Conservation (phyloP, 2,329 filamentous ascomycete species). For the Fulvia fulva region DNA sequence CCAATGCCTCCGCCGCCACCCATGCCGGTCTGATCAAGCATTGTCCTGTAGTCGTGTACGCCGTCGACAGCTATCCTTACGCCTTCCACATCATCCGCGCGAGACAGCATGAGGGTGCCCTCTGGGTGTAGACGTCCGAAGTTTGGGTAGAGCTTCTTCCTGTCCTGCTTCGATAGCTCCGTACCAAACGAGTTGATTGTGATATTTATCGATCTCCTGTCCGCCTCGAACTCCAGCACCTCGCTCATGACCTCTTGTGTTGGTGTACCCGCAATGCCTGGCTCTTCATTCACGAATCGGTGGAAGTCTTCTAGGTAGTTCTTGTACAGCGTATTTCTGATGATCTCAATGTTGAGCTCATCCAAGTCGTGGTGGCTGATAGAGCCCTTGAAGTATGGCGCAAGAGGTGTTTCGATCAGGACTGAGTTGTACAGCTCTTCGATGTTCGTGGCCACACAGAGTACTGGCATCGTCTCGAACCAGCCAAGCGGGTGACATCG, state of each 20-base stretch:
- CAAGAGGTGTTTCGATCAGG: conserved; percentile 90
- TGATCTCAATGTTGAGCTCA: conserved; percentile 98
- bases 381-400: conserved; percentile 95
- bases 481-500: conserved; percentile 94
- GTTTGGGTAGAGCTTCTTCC: conserved; percentile 91
- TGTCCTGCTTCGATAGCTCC: conserved; percentile 86
- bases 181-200: conserved; percentile 98
- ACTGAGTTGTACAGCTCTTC: conserved; percentile 99
- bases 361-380: conserved; percentile 95
- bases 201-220: conserved; percentile 96
- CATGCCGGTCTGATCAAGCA: conserved; percentile 87
- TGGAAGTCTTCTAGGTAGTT: conserved; percentile 99
- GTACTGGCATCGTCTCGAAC: conserved; percentile 98
- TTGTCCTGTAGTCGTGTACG: conserved; percentile 86
- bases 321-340: conserved; percentile 97
- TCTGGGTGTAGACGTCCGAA: conserved; percentile 92
- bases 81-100: conserved; percentile 90
- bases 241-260: conserved; percentile 94
- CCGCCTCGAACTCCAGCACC: conserved; percentile 93
- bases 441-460: conserved; percentile 96
- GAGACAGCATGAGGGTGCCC: conserved; percentile 88
- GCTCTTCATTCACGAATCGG: conserved; percentile 83
- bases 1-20: conserved; percentile 67
- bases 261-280: conserved; percentile 81
- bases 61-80: conserved; percentile 92